Conservation (phyloP, 805 yeast genomes). For the Saitoella complicata region DNA sequence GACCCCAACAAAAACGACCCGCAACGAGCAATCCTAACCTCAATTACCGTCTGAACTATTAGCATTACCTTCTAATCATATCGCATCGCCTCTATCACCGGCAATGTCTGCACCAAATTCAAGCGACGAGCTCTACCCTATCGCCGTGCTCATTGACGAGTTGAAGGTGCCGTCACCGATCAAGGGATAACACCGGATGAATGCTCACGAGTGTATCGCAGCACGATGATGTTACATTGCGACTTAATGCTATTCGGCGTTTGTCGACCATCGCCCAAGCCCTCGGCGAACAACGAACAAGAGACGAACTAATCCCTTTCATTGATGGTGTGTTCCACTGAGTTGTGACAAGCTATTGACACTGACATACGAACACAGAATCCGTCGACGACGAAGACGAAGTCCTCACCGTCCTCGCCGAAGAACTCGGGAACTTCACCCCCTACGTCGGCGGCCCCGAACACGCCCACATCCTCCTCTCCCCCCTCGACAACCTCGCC, state of each 20-base stretch:
- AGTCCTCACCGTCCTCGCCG: slow-evolving; percentile 84
- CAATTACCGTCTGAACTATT: too few species aligned
- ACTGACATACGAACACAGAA: slow-evolving; percentile 5
- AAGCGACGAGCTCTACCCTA: slow-evolving; percentile 60
- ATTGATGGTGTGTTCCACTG: slow-evolving; percentile 36
- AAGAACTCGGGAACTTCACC: slow-evolving; percentile 72
- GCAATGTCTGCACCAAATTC: not conserved
- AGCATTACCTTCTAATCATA: too few species aligned
- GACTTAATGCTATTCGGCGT: slow-evolving; percentile 89
- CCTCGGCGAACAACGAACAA: slow-evolving; percentile 81
- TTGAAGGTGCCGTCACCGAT: slow-evolving; percentile 31
- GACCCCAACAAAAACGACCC: too few species aligned
- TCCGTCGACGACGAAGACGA: slow-evolving; percentile 86
- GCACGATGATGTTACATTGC: slow-evolving; percentile 86
- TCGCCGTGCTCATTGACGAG: slow-evolving; percentile 93
- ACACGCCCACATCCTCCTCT: slow-evolving; percentile 39
- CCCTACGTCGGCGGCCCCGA: slow-evolving; percentile 77
- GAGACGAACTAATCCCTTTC: slow-evolving; percentile 79
- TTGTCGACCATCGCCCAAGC: slow-evolving; percentile 90
- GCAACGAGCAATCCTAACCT: too few species aligned
- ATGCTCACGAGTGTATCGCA: slow-evolving; percentile 9
- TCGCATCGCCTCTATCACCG: too few species aligned
- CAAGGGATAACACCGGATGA: not conserved
- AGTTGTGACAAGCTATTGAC: not conserved
- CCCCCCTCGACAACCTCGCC: slow-evolving; percentile 65